A percentile compares a stretch with the other conserved stretches of the same genome.
Conservation (phyloP, 1,284 basidiomycete genomes). For the Ganoderma leucocontextum region DNA sequence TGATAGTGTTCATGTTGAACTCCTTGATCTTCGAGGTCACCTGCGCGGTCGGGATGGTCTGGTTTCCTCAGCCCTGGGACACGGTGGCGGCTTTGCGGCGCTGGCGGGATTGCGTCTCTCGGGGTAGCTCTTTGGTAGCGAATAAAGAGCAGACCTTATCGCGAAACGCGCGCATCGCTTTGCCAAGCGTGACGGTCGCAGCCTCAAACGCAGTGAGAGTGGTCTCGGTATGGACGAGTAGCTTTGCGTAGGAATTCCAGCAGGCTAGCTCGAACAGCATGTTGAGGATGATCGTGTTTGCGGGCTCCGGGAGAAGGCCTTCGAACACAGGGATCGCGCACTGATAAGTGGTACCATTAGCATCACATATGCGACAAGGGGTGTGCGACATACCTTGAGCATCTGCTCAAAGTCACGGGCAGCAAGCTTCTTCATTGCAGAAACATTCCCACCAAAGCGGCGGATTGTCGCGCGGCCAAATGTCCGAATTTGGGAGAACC, state of each 20-base stretch:
- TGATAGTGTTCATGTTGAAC: conserved; percentile 7
- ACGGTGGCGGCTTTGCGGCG: neutral
- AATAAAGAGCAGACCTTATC: conserved; percentile 24
- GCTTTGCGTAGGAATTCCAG: conserved; percentile 44
- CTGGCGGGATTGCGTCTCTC: conserved; percentile 31
- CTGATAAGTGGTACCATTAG: conserved; percentile 22
- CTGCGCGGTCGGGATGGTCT: neutral
- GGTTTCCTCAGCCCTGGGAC: neutral
- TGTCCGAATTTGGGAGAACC: neutral
- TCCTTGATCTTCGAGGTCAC: neutral
- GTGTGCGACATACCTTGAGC: conserved; percentile 32
- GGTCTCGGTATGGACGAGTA: conserved; percentile 40
- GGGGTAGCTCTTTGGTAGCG: conserved; percentile 38
- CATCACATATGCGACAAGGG: too few relatives aligned
- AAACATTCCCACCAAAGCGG: conserved; percentile 35
- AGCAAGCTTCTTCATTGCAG: conserved; percentile 39
- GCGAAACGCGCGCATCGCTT: conserved; percentile 32
- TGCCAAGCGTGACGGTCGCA: conserved; percentile 32
- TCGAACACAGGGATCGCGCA: conserved; percentile 43
- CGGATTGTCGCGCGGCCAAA: conserved; percentile 40
- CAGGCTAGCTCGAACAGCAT: conserved; percentile 37
- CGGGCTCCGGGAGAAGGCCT: conserved; percentile 33
- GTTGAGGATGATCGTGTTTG: conserved; percentile 36
- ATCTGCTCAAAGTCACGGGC: conserved; percentile 43
- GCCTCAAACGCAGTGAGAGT: conserved; percentile 33